Percentiles rank a stretch among this genome's conserved stretches.
Conservation (phyloP, 768 basidiomycete genomes). For the Thelephora aurantiotincta region DNA sequence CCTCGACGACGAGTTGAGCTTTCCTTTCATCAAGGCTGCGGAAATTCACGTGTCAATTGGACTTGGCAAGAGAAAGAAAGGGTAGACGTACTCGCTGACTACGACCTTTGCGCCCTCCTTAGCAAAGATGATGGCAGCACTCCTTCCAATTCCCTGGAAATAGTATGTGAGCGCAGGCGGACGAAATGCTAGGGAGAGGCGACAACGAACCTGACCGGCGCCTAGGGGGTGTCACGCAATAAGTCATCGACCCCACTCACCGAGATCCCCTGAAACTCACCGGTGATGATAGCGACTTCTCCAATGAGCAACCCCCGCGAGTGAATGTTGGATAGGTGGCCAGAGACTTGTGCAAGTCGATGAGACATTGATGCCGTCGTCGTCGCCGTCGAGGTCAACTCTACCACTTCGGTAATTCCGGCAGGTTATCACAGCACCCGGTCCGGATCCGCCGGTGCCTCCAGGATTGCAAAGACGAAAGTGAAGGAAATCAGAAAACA, state of each 20-base stretch:
- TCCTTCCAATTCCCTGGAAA: slow-evolving; percentile 64
- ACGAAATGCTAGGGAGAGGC: neutral
- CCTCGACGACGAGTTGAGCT: slow-evolving; percentile 48
- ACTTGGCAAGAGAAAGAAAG: slow-evolving; percentile 3
- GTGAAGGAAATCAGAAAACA: no score
- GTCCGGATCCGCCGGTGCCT: no score
- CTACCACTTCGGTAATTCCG: no score
- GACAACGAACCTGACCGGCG: slow-evolving; percentile 50
- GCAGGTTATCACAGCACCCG: no score
- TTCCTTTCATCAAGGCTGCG: slow-evolving; percentile 59
- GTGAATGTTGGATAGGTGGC: slow-evolving; percentile 43
- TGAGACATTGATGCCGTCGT: slow-evolving; percentile 14
- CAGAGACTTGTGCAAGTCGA: slow-evolving; percentile 51
- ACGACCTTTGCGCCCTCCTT: slow-evolving; percentile 82
- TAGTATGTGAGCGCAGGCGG: slow-evolving; percentile 6
- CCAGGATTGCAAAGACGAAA: no score
- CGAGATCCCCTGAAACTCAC: slow-evolving; percentile 18
- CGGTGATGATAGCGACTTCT: slow-evolving; percentile 80
- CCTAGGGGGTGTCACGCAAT: slow-evolving; percentile 24
- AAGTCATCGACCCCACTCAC: slow-evolving; percentile 4
- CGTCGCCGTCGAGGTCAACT: no score
- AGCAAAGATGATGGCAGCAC: slow-evolving; percentile 63
- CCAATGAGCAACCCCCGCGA: slow-evolving; percentile 49
- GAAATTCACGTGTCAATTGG: neutral
- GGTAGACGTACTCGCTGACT: slow-evolving; percentile 52